Percentiles rank a stretch among this genome's conserved stretches.
Conservation (phyloP, 176 grass and related monocot genomes). For the Hordeum vulgare region MorexV3_pseudomolecules_assembly NC_058524.1:202250420-202250919, state of each 20-base stretch:
- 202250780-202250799: conserved; percentile 64
- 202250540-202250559: not conserved
- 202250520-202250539: not conserved
- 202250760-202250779: conserved; percentile 50
- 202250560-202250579: too few species aligned
- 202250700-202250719: not conserved
- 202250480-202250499: not conserved
- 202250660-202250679: not conserved
- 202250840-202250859: conserved; percentile 39
- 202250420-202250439: too few species aligned
- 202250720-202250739: conserved; percentile 17
- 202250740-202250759: conserved; percentile 51
- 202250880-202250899: conserved; percentile 41
- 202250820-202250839: conserved; percentile 54
- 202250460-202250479: too few species aligned
- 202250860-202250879: conserved; percentile 49
- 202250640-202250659: not conserved
- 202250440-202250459: too few species aligned
- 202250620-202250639: not conserved
- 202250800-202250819: conserved; percentile 77
- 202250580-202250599: not conserved
- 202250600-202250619: not conserved
- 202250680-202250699: not conserved
- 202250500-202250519: not conserved
- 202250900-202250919: conserved; percentile 57